phyloP scores from a whole-genome alignment of 257 asterid genomes.

The Przewalskia tangutica region DNA sequence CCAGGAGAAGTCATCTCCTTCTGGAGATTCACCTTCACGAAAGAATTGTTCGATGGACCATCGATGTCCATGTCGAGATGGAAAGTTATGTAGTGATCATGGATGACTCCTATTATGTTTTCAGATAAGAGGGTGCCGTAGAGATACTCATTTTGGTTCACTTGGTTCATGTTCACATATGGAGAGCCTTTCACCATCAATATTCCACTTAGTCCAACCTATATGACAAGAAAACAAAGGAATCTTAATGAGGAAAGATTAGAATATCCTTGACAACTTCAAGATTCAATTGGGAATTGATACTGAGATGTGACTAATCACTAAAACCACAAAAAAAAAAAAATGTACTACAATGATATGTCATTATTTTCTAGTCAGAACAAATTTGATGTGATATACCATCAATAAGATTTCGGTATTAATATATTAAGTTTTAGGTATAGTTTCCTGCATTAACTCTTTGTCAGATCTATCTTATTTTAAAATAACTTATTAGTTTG shows the following conservation, averaged over 20 bases:
- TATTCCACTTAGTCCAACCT: conserved; percentile 88
- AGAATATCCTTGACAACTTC: neutral
- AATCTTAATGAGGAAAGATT: neutral
- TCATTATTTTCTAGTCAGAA: no score
- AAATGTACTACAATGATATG: no score
- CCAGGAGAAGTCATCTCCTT: conserved; percentile 45
- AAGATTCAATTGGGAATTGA: neutral
- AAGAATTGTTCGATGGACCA: conserved; percentile 57
- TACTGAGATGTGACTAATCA: neutral
- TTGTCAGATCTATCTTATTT: no score
- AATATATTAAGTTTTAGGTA: no score
- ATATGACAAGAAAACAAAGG: neutral
- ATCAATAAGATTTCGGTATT: no score
- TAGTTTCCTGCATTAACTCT: neutral
- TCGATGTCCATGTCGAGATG: conserved; percentile 88
- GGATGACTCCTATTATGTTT: conserved; percentile 81
- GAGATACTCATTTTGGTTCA: conserved; percentile 45
- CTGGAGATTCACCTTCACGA: conserved; percentile 72
- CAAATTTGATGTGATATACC: no score
- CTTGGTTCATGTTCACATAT: conserved; percentile 60
- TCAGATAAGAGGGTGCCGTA: conserved; percentile 76
- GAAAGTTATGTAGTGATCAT: conserved; percentile 81
- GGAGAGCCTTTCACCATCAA: conserved; percentile 86
- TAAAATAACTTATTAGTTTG: no score
- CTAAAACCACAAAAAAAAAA: neutral